phyloP scores from a whole-genome alignment of 306 rosid species.

The Trichosanthes truncata region DNA sequence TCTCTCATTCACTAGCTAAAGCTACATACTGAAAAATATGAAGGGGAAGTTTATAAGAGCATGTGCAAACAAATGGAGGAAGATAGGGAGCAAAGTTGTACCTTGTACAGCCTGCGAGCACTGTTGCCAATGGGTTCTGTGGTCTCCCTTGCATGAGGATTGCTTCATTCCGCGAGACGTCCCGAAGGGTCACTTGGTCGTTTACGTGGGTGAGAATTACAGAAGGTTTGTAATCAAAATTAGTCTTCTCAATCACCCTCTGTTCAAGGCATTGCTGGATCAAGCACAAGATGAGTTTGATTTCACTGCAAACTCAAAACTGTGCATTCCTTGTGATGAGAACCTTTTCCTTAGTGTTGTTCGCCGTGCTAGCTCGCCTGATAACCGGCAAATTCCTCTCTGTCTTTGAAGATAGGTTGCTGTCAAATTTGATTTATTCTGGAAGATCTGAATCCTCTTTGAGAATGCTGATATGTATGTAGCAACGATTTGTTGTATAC shows the following conservation, averaged over 20 bases:
- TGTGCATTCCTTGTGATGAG: conserved; percentile 82
- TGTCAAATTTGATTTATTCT: conserved; percentile 13
- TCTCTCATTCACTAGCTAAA: conserved; percentile 2
- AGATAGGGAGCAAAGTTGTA: conserved; percentile 36
- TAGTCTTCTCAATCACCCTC: conserved; percentile 61
- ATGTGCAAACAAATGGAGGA: conserved; percentile 70
- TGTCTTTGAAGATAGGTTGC: conserved; percentile 23
- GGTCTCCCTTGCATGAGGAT: conserved; percentile 37
- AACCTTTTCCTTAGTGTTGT: conserved; percentile 53
- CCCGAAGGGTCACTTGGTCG: conserved; percentile 90
- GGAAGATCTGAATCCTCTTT: conserved; percentile 16
- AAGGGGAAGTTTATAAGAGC: conserved; percentile 37
- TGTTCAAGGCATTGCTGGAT: conserved; percentile 74
- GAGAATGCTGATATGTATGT: conserved; percentile 18
- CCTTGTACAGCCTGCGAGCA: conserved; percentile 38
- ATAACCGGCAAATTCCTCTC: conserved; percentile 19
- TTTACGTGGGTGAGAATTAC: conserved; percentile 65
- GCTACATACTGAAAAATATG: conserved; percentile 15
- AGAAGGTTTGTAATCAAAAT: conserved; percentile 73
- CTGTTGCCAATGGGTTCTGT: conserved; percentile 43
- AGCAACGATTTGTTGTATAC: conserved; percentile 25
- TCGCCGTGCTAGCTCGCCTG: conserved; percentile 47
- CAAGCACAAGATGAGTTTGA: conserved; percentile 78
- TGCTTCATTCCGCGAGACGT: conserved; percentile 72
- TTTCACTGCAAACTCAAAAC: conserved; percentile 50